phyloP scores from a whole-genome alignment of 1,284 basidiomycete species.

The Ganoderma multipileum region DNA sequence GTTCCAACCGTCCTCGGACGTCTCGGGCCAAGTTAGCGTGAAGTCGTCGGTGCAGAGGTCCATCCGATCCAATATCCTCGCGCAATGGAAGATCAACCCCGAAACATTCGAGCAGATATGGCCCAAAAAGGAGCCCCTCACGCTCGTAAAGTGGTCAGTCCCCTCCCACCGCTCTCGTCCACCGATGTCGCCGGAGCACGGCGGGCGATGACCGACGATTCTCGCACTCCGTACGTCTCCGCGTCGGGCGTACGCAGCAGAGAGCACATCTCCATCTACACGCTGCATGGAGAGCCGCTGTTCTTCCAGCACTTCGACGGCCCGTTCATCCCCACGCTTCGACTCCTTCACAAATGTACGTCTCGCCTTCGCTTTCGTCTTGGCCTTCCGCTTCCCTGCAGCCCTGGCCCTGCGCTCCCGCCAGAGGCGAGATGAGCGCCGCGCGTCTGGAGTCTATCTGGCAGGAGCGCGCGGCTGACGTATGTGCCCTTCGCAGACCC shows the following conservation, averaged over 20 bases:
- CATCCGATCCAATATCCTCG: slow-evolving; percentile 82
- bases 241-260: slow-evolving; percentile 61
- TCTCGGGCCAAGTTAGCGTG: slow-evolving; percentile 92
- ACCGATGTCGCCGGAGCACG: slow-evolving; percentile 10
- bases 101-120: slow-evolving; percentile 91
- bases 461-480: slow-evolving; percentile 13
- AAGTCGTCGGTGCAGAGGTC: slow-evolving; percentile 95
- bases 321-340: slow-evolving; percentile 88
- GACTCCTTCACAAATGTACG: slow-evolving; percentile 91
- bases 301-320: slow-evolving; percentile 99
- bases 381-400: not conserved
- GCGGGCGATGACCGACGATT: slow-evolving; percentile 13
- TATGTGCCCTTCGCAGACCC: slow-evolving; percentile 69
- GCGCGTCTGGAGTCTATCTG: slow-evolving; percentile 7
- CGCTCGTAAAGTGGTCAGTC: slow-evolving; percentile 93
- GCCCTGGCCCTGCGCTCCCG: slow-evolving; percentile 1
- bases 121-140: slow-evolving; percentile 98
- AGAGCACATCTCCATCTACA: slow-evolving; percentile 95
- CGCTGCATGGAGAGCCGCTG: slow-evolving; percentile 85
- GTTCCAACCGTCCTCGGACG: slow-evolving; percentile 87
- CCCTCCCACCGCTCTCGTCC: slow-evolving; percentile 16
- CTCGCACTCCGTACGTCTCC: slow-evolving; percentile 19
- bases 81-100: slow-evolving; percentile 85
- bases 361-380: slow-evolving; percentile 12
- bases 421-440: slow-evolving; percentile 1